Conservation (phyloP, 2,329 filamentous ascomycete genomes). For the Nannizziopsis arthrosporioides region DNA sequence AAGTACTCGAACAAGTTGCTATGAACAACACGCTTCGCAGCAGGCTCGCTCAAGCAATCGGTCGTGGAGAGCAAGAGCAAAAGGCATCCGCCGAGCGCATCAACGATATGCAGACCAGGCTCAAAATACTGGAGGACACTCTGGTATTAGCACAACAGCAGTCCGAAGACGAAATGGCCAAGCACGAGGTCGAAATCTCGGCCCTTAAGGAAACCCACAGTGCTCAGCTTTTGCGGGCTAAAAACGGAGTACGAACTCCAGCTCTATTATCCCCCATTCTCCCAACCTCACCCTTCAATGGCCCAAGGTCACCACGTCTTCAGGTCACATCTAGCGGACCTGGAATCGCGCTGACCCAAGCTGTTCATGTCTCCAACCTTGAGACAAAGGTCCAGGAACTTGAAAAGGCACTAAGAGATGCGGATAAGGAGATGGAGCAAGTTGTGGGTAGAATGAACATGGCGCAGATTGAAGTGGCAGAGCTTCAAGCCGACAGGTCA, state of each 20-base stretch:
- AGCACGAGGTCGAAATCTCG: conserved; percentile 75
- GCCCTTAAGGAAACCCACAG: conserved; percentile 66
- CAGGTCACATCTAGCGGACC: conserved; percentile 51
- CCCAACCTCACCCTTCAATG: conserved; percentile 52
- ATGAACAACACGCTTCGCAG: conserved; percentile 63
- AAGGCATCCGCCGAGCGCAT: conserved; percentile 70
- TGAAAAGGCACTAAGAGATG: conserved; percentile 64
- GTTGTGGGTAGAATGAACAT: conserved; percentile 71
- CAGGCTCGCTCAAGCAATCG: conserved; percentile 66
- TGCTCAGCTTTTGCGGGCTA: conserved; percentile 63
- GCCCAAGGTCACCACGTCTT: conserved; percentile 47
- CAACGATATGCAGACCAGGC: conserved; percentile 65
- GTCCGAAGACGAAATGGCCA: conserved; percentile 65
- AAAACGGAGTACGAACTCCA: conserved; percentile 39
- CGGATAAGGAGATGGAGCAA: conserved; percentile 71
- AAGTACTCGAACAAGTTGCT: conserved; percentile 71
- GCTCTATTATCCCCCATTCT: conserved; percentile 44
- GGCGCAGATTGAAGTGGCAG: conserved; percentile 71
- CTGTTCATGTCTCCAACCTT: conserved; percentile 60
- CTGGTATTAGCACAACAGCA: conserved; percentile 71
- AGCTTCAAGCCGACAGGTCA: conserved; percentile 49
- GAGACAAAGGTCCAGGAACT: conserved; percentile 71
- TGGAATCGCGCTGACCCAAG: conserved; percentile 51
- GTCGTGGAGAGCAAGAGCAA: conserved; percentile 74
- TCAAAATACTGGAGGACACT: conserved; percentile 72